Percentiles rank a stretch among this genome's conserved stretches.
phyloP scores from a whole-genome alignment of 164 flowering plant species.

The Aristolochia californica region DNA sequence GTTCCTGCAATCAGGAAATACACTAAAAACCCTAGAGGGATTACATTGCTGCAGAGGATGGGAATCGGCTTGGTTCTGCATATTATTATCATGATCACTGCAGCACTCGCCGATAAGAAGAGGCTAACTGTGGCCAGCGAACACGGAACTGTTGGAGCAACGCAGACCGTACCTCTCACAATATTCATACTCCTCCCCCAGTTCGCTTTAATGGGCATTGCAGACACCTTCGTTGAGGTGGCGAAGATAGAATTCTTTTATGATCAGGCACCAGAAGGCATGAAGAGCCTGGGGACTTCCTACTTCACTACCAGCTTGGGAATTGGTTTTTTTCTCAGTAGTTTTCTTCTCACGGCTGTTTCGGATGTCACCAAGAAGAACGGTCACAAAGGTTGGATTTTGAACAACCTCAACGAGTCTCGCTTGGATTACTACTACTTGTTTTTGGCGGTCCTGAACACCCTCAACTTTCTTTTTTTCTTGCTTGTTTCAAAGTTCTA shows the following conservation, averaged over 20 bases:
- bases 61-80: conserved; percentile 49
- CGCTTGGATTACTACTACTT: conserved; percentile 50
- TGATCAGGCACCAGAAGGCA: conserved; percentile 56
- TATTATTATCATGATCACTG: conserved; percentile 31
- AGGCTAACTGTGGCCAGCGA: conserved; percentile 34
- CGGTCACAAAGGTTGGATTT: conserved; percentile 39
- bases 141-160: conserved; percentile 7
- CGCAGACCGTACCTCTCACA: conserved; percentile 27
- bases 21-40: conserved; percentile 60
- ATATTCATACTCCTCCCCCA: conserved; percentile 53
- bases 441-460: conserved; percentile 30
- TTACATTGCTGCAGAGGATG: conserved; percentile 57
- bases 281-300: conserved; percentile 60
- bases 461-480: conserved; percentile 35
- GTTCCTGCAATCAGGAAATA: conserved; percentile 25
- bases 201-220: conserved; percentile 41
- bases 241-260: conserved; percentile 61
- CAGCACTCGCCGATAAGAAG: conserved; percentile 33
- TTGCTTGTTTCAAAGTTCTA: conserved; percentile 31
- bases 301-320: conserved; percentile 42
- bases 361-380: conserved; percentile 23
- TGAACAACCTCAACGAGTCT: conserved; percentile 48
- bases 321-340: conserved; percentile 46
- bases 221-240: conserved; percentile 43
- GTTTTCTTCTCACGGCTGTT: conserved; percentile 33